Evolutionary conservation across 2,329 filamentous ascomycete genomes (phyloP), one percentile per base, ranked within the genome.

Genomic region (Herpomyces periplanetae): DNA sequence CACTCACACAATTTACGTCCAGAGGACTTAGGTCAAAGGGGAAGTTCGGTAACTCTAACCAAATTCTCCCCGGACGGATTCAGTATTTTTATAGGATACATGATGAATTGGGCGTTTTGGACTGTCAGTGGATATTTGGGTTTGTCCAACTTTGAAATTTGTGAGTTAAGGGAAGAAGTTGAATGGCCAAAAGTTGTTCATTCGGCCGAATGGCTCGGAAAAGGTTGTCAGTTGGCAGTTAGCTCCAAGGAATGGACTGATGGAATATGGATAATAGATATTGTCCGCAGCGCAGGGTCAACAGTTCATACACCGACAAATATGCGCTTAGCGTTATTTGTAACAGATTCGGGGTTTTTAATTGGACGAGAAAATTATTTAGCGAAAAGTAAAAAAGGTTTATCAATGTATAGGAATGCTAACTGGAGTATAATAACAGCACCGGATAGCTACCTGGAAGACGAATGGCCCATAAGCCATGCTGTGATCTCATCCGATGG

Each of bases 61-160:
- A 56, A 43, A 24, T 96, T 87, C 41, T 88, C 80, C 1, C 71
- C 75, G 0, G 80, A 96, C 35, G 80, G 80, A 8, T 88, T 91
- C 36, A 87, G 73, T 34, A 49, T 96, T 5, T 88, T 96, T 37
- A 71, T 64, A 16, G 80, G 75, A 1, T 91, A 75, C 32, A 61
- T 80, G 30, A 58, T 61, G 23, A 84, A 80, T 1, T 96, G 80
- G 80, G 63, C 66, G 3, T 75, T 60, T 17, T 96, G 75, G 75
- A 91, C 75, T 34, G 80, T 91, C 14, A 96, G 85, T 37, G 80
- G 80, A 13, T 88, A 87, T 36, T 51, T 62, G 2, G 61, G 71
- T 7, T 71, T 63, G 21, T 68, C 57, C 28, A 87, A 68, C 32
- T 91, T 91, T 34, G 47, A 50, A 4, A 44, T 69, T 14, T 55